These are phyloP conservation scores for Leccinum olivaceopallidum DNA, from an alignment of 768 basidiomycete species.

Conservation along the genomic window DNA sequence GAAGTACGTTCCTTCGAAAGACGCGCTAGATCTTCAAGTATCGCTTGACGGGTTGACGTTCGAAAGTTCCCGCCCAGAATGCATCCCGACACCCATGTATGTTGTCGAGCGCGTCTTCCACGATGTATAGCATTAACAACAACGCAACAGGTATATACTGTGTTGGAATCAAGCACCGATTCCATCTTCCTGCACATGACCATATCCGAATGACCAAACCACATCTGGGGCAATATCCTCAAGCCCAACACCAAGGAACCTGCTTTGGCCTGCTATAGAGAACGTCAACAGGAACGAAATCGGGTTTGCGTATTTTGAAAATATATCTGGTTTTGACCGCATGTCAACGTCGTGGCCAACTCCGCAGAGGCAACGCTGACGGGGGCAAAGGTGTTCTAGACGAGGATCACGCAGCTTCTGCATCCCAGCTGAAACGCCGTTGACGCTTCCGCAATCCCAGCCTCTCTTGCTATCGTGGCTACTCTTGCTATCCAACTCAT, in stretches of 20 bases:
- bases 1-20: constrained; percentile 53
- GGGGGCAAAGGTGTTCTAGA: constrained; percentile 74
- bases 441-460: constrained; percentile 68
- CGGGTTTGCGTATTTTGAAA: constrained; percentile 97
- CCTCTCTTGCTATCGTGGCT: constrained; percentile 71
- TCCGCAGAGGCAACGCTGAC: constrained; percentile 70
- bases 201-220: constrained; percentile 71
- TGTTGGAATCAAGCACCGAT: constrained; percentile 91
- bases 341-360: constrained; percentile 85
- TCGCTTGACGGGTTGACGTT: constrained; percentile 90
- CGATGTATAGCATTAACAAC: neutral
- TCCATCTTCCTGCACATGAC: constrained; percentile 97
- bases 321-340: constrained; percentile 55
- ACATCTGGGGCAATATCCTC: constrained; percentile 87
- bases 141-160: constrained; percentile 73
- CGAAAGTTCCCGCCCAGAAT: constrained; percentile 87
- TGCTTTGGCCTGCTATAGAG: constrained; percentile 86
- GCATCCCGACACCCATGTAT: constrained; percentile 86
- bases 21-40: constrained; percentile 76
- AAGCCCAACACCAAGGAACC: constrained; percentile 99
- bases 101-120: constrained; percentile 26
- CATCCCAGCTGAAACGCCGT: constrained; percentile 53
- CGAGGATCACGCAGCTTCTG: constrained; percentile 73
- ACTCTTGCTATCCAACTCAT: constrained; percentile 67
- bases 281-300: constrained; percentile 86